Evolutionary conservation across 2,329 filamentous ascomycete species (phyloP).

Genomic region (Aureobasidium pullulans): DNA sequence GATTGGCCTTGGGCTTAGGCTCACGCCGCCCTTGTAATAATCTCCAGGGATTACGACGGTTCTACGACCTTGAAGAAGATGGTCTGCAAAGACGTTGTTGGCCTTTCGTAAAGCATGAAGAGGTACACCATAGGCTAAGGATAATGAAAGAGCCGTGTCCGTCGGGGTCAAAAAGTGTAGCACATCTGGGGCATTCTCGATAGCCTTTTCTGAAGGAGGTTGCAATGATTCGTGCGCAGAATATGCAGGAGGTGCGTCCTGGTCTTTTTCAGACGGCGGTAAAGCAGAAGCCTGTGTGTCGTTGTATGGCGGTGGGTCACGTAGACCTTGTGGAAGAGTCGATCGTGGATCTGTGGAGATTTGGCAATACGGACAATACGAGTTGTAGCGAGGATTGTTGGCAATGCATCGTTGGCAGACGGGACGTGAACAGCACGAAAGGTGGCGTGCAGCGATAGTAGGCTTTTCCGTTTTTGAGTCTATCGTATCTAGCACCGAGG

Average conservation of each 20-base stretch:
- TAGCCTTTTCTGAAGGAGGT: conserved; percentile 26
- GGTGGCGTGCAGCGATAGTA: conserved; percentile 50
- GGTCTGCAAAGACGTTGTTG: conserved; percentile 66
- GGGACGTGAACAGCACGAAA: conserved; percentile 62
- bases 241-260: conserved; percentile 40
- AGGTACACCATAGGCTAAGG: conserved; percentile 64
- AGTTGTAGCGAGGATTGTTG: conserved; percentile 61
- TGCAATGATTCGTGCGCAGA: conserved; percentile 28
- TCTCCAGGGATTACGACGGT: conserved; percentile 65
- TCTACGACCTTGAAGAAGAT: conserved; percentile 60
- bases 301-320: conserved; percentile 60
- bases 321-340: conserved; percentile 56
- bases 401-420: conserved; percentile 66
- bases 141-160: conserved; percentile 62
- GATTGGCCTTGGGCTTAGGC: conserved; percentile 62
- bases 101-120: conserved; percentile 52
- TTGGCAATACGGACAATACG: conserved; percentile 69
- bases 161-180: conserved; percentile 68
- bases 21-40: conserved; percentile 60
- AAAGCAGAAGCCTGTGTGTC: conserved; percentile 22
- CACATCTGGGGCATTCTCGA: conserved; percentile 49
- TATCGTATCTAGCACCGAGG: conserved; percentile 50
- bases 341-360: conserved; percentile 52
- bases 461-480: conserved; percentile 55
- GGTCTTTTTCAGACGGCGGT: conserved; percentile 15